Evolutionary conservation across 768 basidiomycete species (phyloP), one percentile per base, ranked within the genome.

Genomic region (Leccinum rimulosum): DNA sequence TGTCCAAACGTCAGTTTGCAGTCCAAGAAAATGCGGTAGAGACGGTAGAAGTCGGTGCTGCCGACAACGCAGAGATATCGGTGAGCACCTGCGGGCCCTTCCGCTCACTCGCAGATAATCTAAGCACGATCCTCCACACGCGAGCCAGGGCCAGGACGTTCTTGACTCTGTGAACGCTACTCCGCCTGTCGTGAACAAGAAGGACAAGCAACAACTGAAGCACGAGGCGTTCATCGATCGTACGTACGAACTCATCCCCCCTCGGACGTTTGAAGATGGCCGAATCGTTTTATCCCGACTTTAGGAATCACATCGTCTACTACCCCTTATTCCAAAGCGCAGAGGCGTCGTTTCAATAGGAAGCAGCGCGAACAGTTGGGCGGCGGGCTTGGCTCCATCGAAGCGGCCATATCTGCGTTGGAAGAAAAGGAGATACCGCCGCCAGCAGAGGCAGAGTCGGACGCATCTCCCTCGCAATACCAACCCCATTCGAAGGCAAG

Each of bases 141-240:
- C 52, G 19, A n/a, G 15, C 7, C 58, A 84, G 84, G 80, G 74
- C 7, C 67, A 72, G 52, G 78, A 79, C n/a, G 72, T 84, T 52
- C 72, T 84, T 6, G 65, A 74, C 30, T 68, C 77, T 36, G 65
- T 78, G 56, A 66, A 67, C 50, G 54, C 64, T 17, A 38, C 66
- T 12, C 73, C 76, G 19, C 56, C 63, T 27, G 50, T 52, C 17
- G 60, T 77, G 51, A 82, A 73, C 61, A 93, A 93, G 73, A 91
- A 87, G 68, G 84, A 82, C 58, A 91, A 86, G 69, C 82, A 82
- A 55, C 77, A 81, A 17, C 63, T 83, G 56, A 91, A 86, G 70
- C 85, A 84, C 52, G 84, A 89, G 61, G 78, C 84, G 4, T 88
- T 93, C 64, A 68, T 91, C 48, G 78, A 85, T 76, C 84, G 90